Percentiles rank a stretch among this genome's conserved stretches.
Conservation (phyloP, 208 protist genomes). For the Wallacemonas sp. region DNA sequence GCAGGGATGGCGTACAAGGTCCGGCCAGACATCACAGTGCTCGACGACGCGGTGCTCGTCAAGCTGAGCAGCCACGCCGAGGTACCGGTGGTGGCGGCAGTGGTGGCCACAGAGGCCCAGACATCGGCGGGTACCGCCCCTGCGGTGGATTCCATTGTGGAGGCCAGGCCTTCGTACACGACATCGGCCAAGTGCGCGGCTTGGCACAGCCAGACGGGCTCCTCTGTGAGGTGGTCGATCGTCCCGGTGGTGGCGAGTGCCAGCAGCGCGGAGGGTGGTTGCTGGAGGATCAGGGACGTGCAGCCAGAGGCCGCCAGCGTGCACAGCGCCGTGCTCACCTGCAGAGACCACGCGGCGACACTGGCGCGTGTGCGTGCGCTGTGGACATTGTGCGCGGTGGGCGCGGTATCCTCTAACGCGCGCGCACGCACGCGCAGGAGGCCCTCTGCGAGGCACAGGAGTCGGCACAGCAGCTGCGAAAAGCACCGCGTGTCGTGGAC, state of each 20-base stretch:
- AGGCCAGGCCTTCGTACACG: too few species aligned
- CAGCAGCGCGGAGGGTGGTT: slow-evolving; percentile 4
- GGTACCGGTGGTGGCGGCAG: background rate
- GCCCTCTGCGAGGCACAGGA: background rate
- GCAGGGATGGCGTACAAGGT: background rate
- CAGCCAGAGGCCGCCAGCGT: slow-evolving; percentile 1
- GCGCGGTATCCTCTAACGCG: background rate
- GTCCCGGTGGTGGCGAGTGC: background rate
- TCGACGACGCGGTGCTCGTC: background rate
- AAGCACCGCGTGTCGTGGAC: background rate
- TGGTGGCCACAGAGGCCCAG: too few species aligned
- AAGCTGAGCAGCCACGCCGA: background rate
- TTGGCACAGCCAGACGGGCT: background rate
- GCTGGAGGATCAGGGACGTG: background rate
- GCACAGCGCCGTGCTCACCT: slow-evolving; percentile 14
- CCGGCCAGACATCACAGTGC: background rate
- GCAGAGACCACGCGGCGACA: background rate
- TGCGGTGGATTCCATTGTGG: too few species aligned
- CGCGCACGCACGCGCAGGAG: slow-evolving; percentile 11
- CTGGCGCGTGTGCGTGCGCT: background rate
- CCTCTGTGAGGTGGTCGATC: too few species aligned
- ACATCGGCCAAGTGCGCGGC: slow-evolving; percentile 1
- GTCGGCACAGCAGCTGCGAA: background rate
- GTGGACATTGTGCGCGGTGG: background rate
- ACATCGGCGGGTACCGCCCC: too few species aligned